phyloP scores from a whole-genome alignment of 129 eudicot genomes.

The Flaveria brownii region DNA sequence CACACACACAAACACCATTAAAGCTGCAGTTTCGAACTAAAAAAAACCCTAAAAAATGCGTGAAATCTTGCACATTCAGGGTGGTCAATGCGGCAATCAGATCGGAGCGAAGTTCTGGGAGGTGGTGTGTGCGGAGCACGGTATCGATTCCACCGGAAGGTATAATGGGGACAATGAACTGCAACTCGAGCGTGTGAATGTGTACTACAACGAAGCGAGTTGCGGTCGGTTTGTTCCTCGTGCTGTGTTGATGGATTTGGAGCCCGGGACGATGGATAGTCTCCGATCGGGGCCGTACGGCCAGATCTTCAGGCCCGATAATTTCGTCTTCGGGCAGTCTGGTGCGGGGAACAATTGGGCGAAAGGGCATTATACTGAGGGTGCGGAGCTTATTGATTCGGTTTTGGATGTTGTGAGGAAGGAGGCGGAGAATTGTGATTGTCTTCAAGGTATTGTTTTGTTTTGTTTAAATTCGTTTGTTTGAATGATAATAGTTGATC shows the following conservation, averaged over 20 bases:
- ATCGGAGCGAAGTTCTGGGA: slow-evolving; percentile 75
- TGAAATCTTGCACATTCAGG: slow-evolving; percentile 69
- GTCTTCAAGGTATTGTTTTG: slow-evolving; percentile 58
- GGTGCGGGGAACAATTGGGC: slow-evolving; percentile 74
- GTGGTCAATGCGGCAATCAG: slow-evolving; percentile 83
- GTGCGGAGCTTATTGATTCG: slow-evolving; percentile 72
- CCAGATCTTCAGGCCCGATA: slow-evolving; percentile 69
- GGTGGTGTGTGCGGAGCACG: slow-evolving; percentile 76
- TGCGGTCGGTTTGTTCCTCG: slow-evolving; percentile 84
- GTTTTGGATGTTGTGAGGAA: slow-evolving; percentile 74
- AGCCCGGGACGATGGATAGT: slow-evolving; percentile 82
- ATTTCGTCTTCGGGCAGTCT: slow-evolving; percentile 64
- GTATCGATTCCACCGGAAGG: slow-evolving; percentile 72
- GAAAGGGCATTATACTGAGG: slow-evolving; percentile 68
- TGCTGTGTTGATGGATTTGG: slow-evolving; percentile 80
- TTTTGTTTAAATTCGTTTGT: neutral
- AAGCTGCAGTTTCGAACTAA: neutral
- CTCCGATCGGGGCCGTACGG: slow-evolving; percentile 76
- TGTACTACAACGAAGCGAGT: slow-evolving; percentile 78
- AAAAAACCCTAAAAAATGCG: slow-evolving; percentile 45
- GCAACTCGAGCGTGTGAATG: slow-evolving; percentile 72
- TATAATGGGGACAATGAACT: slow-evolving; percentile 57
- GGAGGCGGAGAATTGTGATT: slow-evolving; percentile 78
- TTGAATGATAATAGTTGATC: neutral
- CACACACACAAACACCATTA: neutral